A percentile compares a stretch with the other conserved stretches of the same genome.
Evolutionary conservation across 1,284 basidiomycete species (phyloP).

Genomic region (Cryptococcus maquisensis): DNA sequence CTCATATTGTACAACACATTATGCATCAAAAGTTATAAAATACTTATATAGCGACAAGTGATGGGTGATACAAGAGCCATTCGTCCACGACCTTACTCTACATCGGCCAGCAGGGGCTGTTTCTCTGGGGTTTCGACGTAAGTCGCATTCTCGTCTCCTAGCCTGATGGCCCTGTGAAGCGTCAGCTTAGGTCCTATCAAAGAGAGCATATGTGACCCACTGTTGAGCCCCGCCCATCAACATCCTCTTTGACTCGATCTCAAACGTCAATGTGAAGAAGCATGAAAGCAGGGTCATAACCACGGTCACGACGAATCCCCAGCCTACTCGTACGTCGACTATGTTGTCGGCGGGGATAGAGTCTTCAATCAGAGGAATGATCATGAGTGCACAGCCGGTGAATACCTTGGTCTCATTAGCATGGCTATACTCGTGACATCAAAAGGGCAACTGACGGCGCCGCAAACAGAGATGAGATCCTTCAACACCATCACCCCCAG

Average conservation of each 20-base stretch:
- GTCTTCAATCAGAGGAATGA: slow-evolving; percentile 5
- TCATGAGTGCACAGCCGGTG: not conserved
- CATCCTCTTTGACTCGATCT: slow-evolving; percentile 1
- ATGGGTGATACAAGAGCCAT: not conserved
- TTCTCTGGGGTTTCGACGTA: not conserved
- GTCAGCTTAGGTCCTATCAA: too few relatives aligned
- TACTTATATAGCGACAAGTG: not conserved
- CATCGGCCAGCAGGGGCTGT: not conserved
- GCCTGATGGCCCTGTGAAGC: not conserved
- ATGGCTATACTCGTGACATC: too few relatives aligned
- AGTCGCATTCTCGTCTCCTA: not conserved
- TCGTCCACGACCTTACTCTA: not conserved
- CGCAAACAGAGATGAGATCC: slow-evolving; percentile 1
- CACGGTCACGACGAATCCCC: slow-evolving; percentile 3
- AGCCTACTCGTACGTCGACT: slow-evolving; percentile 5
- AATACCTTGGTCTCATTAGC: slow-evolving; percentile 1
- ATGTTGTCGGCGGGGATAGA: not conserved
- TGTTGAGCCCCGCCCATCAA: not conserved
- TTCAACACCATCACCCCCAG: slow-evolving; percentile 5
- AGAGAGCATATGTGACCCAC: not conserved
- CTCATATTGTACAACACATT: not conserved
- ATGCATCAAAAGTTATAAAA: not conserved
- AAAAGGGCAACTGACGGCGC: not conserved
- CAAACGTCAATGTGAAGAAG: slow-evolving; percentile 4
- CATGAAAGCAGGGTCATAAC: not conserved